Evolutionary conservation across 2,329 filamentous ascomycete genomes (phyloP), one percentile per base, ranked within the genome.

Genomic region (Mycocentrospora acerina): DNA sequence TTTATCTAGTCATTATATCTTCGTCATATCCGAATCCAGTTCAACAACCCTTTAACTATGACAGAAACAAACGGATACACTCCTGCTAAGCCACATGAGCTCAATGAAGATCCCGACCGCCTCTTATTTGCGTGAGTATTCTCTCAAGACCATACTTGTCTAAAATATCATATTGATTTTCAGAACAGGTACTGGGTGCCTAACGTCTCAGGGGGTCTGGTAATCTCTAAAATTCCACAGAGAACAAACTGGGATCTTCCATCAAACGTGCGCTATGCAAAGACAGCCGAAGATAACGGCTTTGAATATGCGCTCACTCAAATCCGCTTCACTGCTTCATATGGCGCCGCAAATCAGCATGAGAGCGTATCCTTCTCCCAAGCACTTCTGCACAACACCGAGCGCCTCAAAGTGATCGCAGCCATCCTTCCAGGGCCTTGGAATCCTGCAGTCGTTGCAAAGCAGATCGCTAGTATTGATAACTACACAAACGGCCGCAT

Each of bases 391-490:
- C 68, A 71, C 38, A 60, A 60, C 22, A 78, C 75, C 2, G 65
- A 71, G 42, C 70, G 69, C 17, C 60, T 78, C 32, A 77, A 75
- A 45, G 57, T 78, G 18, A 78, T 78, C 39, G 74, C 73, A 3
- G 75, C 75, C 0, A 60, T 79, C 6, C 66, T 78, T 0, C 75
- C 75, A 1, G 50, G 52, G 0, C 46, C 48, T 1, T 52, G 48
- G 44, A 54, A 50, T n/a, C 52, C 76, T 4, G 71, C 74, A 0
- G 62, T 78, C 0, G 75, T 72, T 10, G 75, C 75, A 10, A 79
- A 79, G 57, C 73, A 77, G 51, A 73, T 78, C 37, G 74, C 75
- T 2, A 74, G 69, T 33, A 77, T 78, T 35, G 75, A 78, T 52
- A 65, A 77, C 35, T 78, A 77, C 57, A 70, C 64, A 24, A 67